Evolutionary conservation across 108 stramenopile species (phyloP).

Genomic region (Nitzschia sp.): DNA sequence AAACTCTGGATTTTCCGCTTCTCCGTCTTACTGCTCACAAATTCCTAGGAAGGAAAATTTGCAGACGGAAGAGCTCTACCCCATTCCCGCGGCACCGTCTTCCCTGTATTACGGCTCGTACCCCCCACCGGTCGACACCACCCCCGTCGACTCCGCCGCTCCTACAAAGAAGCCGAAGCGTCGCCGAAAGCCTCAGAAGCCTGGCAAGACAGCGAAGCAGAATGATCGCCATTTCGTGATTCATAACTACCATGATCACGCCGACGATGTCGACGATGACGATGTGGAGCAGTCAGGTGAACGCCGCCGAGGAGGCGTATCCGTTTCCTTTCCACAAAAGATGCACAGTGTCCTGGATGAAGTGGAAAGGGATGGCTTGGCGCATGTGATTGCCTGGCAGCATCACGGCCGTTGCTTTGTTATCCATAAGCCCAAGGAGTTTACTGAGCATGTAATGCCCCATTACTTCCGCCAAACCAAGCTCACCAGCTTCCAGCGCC

Average conservation of each 20-base stretch:
- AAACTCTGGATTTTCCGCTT: too few relatives aligned
- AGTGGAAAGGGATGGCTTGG: conserved; percentile 53
- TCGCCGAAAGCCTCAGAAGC: conserved; percentile 63
- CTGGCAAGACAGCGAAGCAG: conserved; percentile 72
- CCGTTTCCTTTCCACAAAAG: conserved; percentile 70
- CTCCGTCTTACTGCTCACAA: neutral
- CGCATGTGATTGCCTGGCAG: conserved; percentile 69
- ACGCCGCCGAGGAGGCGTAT: conserved; percentile 54
- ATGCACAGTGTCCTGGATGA: conserved; percentile 66
- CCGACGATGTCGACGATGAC: conserved; percentile 44
- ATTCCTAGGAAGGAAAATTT: neutral
- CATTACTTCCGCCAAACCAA: conserved; percentile 61
- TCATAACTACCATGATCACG: conserved; percentile 75
- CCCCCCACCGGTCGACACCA: neutral
- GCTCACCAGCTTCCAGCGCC: conserved; percentile 86
- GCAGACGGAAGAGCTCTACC: neutral
- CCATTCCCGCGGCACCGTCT: neutral
- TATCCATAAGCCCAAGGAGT: conserved; percentile 71
- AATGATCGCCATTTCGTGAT: conserved; percentile 72
- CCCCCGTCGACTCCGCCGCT: conserved; percentile 10
- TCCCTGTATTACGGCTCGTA: neutral
- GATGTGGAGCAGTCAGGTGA: neutral
- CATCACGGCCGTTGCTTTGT: conserved; percentile 74
- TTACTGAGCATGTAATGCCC: conserved; percentile 71
- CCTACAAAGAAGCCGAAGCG: conserved; percentile 40